Evolutionary conservation across 257 asterid genomes (phyloP).

Genomic region (Asclepias syriaca): DNA sequence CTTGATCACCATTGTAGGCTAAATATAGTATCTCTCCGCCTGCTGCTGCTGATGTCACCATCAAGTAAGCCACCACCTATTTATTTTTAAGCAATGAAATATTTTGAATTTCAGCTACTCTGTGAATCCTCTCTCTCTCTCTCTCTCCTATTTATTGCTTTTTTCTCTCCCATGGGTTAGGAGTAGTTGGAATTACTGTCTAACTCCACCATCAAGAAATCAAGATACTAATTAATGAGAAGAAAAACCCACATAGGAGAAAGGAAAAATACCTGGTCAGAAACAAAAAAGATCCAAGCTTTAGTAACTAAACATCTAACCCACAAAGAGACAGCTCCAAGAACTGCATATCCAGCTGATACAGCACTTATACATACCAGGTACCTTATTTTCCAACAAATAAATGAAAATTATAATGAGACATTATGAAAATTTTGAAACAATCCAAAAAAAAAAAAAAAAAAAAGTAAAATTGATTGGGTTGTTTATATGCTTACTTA

Average conservation of each 20-base stretch:
- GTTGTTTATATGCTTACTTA: constrained; percentile 33
- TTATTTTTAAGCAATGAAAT: no score
- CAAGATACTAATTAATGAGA: constrained; percentile 1
- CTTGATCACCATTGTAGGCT: constrained; percentile 60
- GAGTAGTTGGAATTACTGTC: constrained; percentile 1
- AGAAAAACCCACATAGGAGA: not conserved
- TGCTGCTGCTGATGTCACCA: constrained; percentile 80
- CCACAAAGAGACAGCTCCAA: constrained; percentile 62
- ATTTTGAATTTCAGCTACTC: not conserved
- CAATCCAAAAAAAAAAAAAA: not conserved
- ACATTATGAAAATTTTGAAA: not conserved
- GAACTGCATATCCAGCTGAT: constrained; percentile 63
- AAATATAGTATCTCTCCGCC: constrained; percentile 56
- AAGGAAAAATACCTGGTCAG: constrained; percentile 65
- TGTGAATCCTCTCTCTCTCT: no score
- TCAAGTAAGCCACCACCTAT: constrained; percentile 74
- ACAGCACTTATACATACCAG: constrained; percentile 62
- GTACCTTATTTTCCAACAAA: constrained; percentile 37
- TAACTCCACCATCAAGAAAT: not conserved
- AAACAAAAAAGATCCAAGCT: constrained; percentile 74
- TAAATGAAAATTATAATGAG: not conserved
- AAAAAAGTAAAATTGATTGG: no score
- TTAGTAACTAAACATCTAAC: constrained; percentile 43
- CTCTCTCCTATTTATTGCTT: not conserved
- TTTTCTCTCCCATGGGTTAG: not conserved